Evolutionary conservation across 179 eudicot genomes (phyloP).

Genomic region (Pouteria campechiana): DNA sequence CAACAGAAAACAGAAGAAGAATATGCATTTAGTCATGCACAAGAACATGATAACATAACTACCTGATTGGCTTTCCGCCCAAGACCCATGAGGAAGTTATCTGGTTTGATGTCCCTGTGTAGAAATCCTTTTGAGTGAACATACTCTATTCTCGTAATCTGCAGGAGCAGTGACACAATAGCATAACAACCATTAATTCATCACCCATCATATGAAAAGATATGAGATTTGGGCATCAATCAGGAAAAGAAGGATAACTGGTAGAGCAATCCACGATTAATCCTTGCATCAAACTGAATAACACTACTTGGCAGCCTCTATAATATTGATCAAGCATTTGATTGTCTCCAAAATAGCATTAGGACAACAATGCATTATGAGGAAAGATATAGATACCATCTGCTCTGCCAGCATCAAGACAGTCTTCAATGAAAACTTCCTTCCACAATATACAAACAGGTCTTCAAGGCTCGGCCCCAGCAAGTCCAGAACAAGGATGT

Average conservation of each 20-base stretch:
- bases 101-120: conserved; percentile 85
- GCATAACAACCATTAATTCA: background rate
- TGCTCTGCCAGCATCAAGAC: conserved; percentile 86
- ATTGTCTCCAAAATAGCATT: background rate
- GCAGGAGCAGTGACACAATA: conserved; percentile 1
- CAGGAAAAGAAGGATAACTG: background rate
- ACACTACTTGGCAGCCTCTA: too few species aligned
- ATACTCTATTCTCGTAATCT: conserved; percentile 77
- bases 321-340: too few species aligned
- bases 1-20: background rate
- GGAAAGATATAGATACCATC: conserved; percentile 40
- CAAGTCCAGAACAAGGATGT: conserved; percentile 67
- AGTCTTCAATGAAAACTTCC: conserved; percentile 65
- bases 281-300: too few species aligned
- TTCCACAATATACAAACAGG: conserved; percentile 59
- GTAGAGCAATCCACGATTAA: too few species aligned
- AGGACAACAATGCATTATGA: background rate
- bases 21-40: background rate
- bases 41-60: background rate
- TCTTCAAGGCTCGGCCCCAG: conserved; percentile 77
- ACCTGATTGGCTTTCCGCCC: conserved; percentile 94
- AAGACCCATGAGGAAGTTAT: conserved; percentile 85
- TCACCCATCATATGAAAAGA: background rate
- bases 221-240: background rate
- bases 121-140: conserved; percentile 68